These are phyloP conservation scores for Stylonectria norvegica DNA, from an alignment of 2,329 filamentous ascomycete genomes.

Conservation along the genomic window DNA sequence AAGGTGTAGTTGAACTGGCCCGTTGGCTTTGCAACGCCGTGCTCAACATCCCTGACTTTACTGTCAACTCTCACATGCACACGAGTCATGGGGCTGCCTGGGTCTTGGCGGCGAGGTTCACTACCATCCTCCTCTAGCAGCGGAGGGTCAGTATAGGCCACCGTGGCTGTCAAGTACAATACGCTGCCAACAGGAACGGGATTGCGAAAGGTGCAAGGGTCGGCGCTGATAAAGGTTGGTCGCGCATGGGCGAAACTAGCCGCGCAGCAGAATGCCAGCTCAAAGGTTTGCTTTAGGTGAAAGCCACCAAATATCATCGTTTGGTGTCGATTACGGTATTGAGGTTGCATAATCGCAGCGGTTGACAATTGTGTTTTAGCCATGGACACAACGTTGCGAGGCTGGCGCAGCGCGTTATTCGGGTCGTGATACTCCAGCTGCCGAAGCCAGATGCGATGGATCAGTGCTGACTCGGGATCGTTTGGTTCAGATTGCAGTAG, in stretches of 20 bases:
- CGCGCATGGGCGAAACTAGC: constrained; percentile 32
- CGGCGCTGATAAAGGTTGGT: constrained; percentile 29
- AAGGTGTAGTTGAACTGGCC: constrained; percentile 33
- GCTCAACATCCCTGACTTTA: constrained; percentile 30
- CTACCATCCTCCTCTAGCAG: constrained; percentile 28
- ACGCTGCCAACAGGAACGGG: constrained; percentile 30
- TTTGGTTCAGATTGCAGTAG: constrained; percentile 28
- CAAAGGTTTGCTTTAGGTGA: constrained; percentile 31
- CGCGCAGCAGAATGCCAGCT: constrained; percentile 30
- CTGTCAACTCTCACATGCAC: constrained; percentile 31
- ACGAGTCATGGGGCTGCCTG: constrained; percentile 24
- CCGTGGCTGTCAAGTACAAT: constrained; percentile 26
- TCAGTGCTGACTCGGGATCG: constrained; percentile 27
- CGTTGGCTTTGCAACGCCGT: constrained; percentile 28
- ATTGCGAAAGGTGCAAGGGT: constrained; percentile 31
- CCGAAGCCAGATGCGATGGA: constrained; percentile 29
- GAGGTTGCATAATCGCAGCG: constrained; percentile 30
- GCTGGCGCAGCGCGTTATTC: constrained; percentile 24
- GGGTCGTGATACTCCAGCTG: constrained; percentile 30
- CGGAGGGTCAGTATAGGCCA: constrained; percentile 30
- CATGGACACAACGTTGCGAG: constrained; percentile 26
- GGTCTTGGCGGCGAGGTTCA: constrained; percentile 19
- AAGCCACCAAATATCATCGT: constrained; percentile 32
- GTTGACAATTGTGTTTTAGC: constrained; percentile 26
- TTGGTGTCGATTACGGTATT: constrained; percentile 29